These are phyloP conservation scores for Fomitopsis palustris DNA, from an alignment of 1,284 basidiomycete genomes.

Conservation along the genomic window DNA sequence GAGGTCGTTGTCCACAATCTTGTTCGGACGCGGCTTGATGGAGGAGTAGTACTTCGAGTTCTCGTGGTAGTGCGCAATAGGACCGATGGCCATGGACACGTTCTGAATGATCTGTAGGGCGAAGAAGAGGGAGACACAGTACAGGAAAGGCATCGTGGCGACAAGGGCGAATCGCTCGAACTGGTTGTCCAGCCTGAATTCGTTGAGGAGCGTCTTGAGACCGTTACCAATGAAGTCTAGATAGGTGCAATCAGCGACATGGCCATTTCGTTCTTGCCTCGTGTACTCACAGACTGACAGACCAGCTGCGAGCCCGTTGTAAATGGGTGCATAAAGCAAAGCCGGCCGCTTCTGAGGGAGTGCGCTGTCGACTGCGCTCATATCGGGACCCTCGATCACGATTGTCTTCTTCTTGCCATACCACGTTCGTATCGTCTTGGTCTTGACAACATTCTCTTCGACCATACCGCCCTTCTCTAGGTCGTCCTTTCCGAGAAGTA, in stretches of 20 bases:
- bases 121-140: conserved; percentile 40
- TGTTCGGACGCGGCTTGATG: conserved; percentile 36
- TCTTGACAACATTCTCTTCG: conserved; percentile 17
- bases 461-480: conserved; percentile 32
- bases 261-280: not conserved
- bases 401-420: conserved; percentile 32
- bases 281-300: conserved; percentile 31
- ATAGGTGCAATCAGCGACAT: not conserved
- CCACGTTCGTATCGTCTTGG: conserved; percentile 32
- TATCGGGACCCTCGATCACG: conserved; percentile 22
- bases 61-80: conserved; percentile 46
- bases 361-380: conserved; percentile 26
- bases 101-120: conserved; percentile 37
- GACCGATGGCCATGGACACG: conserved; percentile 39
- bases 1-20: conserved; percentile 40
- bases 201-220: conserved; percentile 38
- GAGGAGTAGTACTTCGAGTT: conserved; percentile 49
- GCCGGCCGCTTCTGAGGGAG: conserved; percentile 32
- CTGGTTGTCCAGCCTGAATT: conserved; percentile 42
- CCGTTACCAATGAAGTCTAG: conserved; percentile 39
- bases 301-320: conserved; percentile 43
- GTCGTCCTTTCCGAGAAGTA: conserved; percentile 20
- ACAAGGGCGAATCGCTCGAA: conserved; percentile 42
- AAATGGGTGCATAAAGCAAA: conserved; percentile 41
- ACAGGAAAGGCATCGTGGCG: conserved; percentile 38